Evolutionary conservation across 2,329 filamentous ascomycete genomes (phyloP), one percentile per base, ranked within the genome.

Genomic region (Tympanopsis confertula): DNA sequence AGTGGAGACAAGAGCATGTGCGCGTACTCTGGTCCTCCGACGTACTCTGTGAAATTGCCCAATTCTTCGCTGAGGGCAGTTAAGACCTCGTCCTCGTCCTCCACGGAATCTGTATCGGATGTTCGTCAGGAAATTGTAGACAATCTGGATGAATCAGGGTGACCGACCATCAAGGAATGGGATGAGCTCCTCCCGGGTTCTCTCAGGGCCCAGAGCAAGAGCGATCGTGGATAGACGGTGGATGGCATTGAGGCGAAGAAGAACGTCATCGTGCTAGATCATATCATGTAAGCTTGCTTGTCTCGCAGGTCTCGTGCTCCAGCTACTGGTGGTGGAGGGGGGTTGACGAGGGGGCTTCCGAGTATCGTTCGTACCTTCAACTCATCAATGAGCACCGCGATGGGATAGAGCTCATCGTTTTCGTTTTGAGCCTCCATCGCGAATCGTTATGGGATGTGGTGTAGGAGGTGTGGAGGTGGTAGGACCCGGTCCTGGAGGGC

Each of bases 351-450:
- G n/a, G n/a, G n/a, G n/a, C n/a, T n/a, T n/a, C n/a, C n/a, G n/a
- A n/a, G n/a, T n/a, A n/a, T n/a, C n/a, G n/a, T n/a, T 54, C 63
- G 54, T 76, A 94, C 88, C 86, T 95, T 98, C 57, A 98, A 75
- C 77, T 98, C 91, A 65, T 98, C 91, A 66, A 98, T 98, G 65
- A 98, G 81, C 51, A 98, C 91, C 58, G 93, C 91, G 71, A 98
- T 98, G 61, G 91, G 91, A 66, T 96, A 98, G 56, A 98, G 87
- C 80, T 96, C 93, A 68, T 98, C 91, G 63, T 82, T 93, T 70
- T 89, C 79, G 66, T 82, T 85, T 62, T 81, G 74, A 66, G 82
- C 82, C 68, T 95, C 86, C 89, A 96, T 96, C 62, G 63, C 73
- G 74, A 65, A 61, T 55, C 53, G 37, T 43, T 40, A 40, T 48